These are phyloP conservation scores for Lanmaoa pseudosensibilis DNA, from an alignment of 768 basidiomycete genomes.

Conservation along the genomic window DNA sequence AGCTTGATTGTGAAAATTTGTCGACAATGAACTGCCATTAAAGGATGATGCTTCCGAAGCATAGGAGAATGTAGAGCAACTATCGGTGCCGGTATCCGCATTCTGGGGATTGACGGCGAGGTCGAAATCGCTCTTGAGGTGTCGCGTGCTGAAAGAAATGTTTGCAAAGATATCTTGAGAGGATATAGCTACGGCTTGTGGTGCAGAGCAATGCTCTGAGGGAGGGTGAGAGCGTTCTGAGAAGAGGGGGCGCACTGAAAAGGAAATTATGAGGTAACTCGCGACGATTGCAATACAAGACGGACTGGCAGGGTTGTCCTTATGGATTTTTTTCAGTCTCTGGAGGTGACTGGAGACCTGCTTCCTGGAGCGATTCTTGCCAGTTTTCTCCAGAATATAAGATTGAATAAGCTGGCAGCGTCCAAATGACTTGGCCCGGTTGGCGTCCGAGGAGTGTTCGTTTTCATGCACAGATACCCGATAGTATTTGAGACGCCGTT, in stretches of 20 bases:
- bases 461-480: constrained; percentile 20
- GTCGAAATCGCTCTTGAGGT: constrained; percentile 17
- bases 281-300: constrained; percentile 1
- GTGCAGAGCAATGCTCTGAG: constrained; percentile 9
- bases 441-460: constrained; percentile 8
- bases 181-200: constrained; percentile 1
- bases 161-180: constrained; percentile 12
- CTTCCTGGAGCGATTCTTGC: constrained; percentile 39
- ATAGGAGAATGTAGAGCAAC: constrained; percentile 4
- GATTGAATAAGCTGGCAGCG: constrained; percentile 42
- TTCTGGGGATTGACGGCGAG: constrained; percentile 7
- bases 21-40: constrained; percentile 1
- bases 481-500: constrained; percentile 37
- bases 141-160: constrained; percentile 6
- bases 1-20: constrained; percentile 7
- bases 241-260: constrained; percentile 28
- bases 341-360: constrained; percentile 43
- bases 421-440: constrained; percentile 33
- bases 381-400: constrained; percentile 39
- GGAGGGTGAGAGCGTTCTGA: constrained; percentile 21
- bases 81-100: neutral
- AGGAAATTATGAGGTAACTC: neutral
- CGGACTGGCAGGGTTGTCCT: constrained; percentile 34
- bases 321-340: constrained; percentile 36
- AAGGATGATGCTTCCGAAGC: constrained; percentile 6